Conservation (phyloP, 306 rosid species). For the Myrica gale region DNA sequence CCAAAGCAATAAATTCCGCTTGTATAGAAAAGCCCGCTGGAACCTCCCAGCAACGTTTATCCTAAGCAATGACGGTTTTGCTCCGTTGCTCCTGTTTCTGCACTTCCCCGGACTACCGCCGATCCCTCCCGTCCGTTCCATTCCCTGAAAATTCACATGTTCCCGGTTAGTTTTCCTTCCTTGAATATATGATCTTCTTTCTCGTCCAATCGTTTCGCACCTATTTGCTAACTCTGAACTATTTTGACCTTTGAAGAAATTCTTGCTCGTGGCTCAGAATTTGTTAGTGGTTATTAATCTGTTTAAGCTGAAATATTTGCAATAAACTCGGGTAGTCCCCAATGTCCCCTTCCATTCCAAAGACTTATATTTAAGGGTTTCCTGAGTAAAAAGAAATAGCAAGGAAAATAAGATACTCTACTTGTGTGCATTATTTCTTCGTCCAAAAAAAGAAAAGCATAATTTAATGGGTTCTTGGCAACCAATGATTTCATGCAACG, state of each 20-base stretch:
- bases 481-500: too few relatives aligned
- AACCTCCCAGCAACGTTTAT: conserved; percentile 22
- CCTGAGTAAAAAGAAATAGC: too few relatives aligned
- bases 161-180: conserved; percentile 27
- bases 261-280: not conserved
- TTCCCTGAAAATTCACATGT: conserved; percentile 10
- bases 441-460: too few relatives aligned
- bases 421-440: too few relatives aligned
- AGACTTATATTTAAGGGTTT: too few relatives aligned
- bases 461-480: too few relatives aligned
- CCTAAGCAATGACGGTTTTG: conserved; percentile 48
- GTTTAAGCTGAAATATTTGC: not conserved
- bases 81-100: conserved; percentile 45
- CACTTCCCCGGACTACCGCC: conserved; percentile 28
- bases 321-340: not conserved
- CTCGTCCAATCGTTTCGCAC: not conserved
- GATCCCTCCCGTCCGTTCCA: conserved; percentile 29
- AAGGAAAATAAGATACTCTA: not conserved
- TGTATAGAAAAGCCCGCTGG: not conserved
- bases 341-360: not conserved
- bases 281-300: not conserved
- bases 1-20: not conserved
- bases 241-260: not conserved
- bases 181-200: too few relatives aligned
- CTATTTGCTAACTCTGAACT: not conserved